Evolutionary conservation across 768 basidiomycete genomes (phyloP).

Genomic region (Boletus subcaerulescens): DNA sequence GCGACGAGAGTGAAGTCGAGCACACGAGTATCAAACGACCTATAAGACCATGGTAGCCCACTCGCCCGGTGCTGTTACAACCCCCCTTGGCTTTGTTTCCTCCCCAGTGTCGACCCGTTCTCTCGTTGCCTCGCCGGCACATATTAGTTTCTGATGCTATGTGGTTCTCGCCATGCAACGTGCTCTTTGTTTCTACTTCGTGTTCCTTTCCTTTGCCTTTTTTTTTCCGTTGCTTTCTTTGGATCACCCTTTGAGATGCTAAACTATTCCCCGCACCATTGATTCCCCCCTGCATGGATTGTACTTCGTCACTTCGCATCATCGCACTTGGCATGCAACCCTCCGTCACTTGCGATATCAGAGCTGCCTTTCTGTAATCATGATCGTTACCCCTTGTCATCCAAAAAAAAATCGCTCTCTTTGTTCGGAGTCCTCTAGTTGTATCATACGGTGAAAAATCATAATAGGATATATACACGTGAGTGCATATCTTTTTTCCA

Average conservation of each 20-base stretch:
- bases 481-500: background rate
- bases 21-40: conserved; percentile 32
- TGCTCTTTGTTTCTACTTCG: background rate
- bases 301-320: conserved; percentile 13
- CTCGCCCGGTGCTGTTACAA: background rate
- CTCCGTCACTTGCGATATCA: background rate
- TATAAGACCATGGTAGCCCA: conserved; percentile 45
- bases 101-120: background rate
- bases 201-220: background rate
- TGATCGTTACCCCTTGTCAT: background rate
- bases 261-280: conserved; percentile 16
- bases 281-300: conserved; percentile 18
- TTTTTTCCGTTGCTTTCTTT: background rate
- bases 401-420: conserved; percentile 3
- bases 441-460: conserved; percentile 19
- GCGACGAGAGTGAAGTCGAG: conserved; percentile 39
- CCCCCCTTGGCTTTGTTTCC: too few relatives aligned
- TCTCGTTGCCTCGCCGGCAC: background rate
- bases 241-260: conserved; percentile 11
- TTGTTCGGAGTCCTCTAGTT: conserved; percentile 5
- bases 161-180: background rate
- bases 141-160: background rate
- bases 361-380: conserved; percentile 8
- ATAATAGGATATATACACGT: conserved; percentile 16
- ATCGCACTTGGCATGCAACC: conserved; percentile 1